Evolutionary conservation across 257 asterid genomes (phyloP), one percentile per base, ranked within the genome.

Genomic region (Rauvolfia tetraphylla): DNA sequence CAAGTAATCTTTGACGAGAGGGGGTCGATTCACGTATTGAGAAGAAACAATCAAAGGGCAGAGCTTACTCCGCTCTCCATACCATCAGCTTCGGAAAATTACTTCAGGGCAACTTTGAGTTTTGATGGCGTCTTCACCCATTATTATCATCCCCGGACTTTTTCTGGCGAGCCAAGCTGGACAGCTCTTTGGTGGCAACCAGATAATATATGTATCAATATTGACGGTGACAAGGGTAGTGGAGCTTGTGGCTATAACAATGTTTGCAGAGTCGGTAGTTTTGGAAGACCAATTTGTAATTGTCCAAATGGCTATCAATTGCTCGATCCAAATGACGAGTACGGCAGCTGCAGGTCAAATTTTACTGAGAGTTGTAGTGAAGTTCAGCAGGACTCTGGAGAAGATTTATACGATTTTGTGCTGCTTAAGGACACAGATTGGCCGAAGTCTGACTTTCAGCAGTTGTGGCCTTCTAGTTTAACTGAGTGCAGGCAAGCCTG

Each of bases 221-320:
- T 87, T 3, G 0, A 0, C 1, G 87, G 82, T 14, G 79, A 14
- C 0, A 29, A 0, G 4, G 93, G 90, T 23, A 87, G 91, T 42
- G 93, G 96, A 34, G 91, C 86, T 42, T 91, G 96, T 58, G 97
- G 96, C 7, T 91, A 77, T 61, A 89, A 89, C 75, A 87, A 46
- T 57, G 76, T 89, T 8, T 89, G 93, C 75, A 65, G 51, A 0
- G 42, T 90, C 8, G 68, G 58, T 33, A 73, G 66, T 41, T 11
- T 34, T 42, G 31, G 29, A 51, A 80, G 79, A 33, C 93, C 96
- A 10, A 56, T 39, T 29, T 91, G 97, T 75, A 63, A 49, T 4
- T 90, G 93, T 23, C 92, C 96, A 1, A 17, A 0, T 29, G 91
- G 90, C 49, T 91, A 74, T 69, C 18, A 65, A 0, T 41, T 83